A percentile compares a stretch with the other conserved stretches of the same genome.
These are phyloP conservation scores for Dictyostelium intermedium DNA, from an alignment of 78 protist species.

Conservation along the genomic window DNA sequence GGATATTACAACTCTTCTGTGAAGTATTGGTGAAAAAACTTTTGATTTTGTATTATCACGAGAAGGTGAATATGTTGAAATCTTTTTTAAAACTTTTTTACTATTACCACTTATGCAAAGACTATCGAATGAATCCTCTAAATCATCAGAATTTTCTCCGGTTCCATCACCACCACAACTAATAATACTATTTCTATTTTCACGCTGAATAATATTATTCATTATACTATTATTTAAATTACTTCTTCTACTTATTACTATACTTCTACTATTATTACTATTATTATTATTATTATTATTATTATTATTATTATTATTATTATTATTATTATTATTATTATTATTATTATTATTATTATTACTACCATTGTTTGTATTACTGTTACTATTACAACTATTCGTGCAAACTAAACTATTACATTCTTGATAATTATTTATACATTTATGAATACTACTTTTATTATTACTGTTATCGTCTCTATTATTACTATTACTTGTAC, in stretches of 20 bases:
- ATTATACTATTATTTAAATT: neutral
- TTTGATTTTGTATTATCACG: neutral
- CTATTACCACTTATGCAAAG: neutral
- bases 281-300: neutral
- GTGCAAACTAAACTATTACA: conserved; percentile 13
- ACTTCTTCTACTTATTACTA: neutral
- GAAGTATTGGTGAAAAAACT: neutral
- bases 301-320: neutral
- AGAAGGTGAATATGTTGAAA: neutral
- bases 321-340: too few species aligned
- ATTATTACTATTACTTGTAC: neutral
- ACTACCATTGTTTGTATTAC: too few species aligned
- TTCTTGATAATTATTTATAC: neutral
- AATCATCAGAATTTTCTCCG: neutral
- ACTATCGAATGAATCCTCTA: neutral
- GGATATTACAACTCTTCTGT: neutral
- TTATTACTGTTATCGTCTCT: neutral
- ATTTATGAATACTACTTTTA: neutral
- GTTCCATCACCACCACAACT: neutral
- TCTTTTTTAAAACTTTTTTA: neutral
- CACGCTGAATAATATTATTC: neutral
- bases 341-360: too few species aligned
- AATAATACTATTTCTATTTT: neutral
- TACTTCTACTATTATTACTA: neutral
- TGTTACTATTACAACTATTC: neutral